Percentiles rank a stretch among this genome's conserved stretches.
phyloP scores from a whole-genome alignment of 2,329 filamentous ascomycete genomes.

The Tolypocladium ovalisporum region DNA sequence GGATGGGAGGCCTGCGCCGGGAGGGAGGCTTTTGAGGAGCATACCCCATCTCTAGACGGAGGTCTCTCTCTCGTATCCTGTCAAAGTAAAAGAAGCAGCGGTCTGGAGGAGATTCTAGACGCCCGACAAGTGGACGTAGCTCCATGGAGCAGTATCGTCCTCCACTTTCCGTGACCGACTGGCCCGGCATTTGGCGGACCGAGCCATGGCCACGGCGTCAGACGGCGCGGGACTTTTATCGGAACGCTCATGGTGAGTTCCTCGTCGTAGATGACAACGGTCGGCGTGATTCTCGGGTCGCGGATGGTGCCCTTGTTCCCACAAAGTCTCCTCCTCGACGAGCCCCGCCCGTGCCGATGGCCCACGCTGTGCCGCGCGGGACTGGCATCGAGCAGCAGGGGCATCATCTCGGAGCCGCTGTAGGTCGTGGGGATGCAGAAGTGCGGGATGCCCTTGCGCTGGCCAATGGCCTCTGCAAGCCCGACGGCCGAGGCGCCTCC shows the following conservation, averaged over 20 bases:
- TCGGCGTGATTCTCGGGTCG: conserved; percentile 13
- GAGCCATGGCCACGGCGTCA: conserved; percentile 6
- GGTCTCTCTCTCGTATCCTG: background rate
- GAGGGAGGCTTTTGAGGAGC: background rate
- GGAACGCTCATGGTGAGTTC: conserved; percentile 19
- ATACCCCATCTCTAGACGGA: background rate
- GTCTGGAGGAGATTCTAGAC: conserved; percentile 11
- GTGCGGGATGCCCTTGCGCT: conserved; percentile 42
- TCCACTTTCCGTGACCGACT: conserved; percentile 7
- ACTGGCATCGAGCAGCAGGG: conserved; percentile 6
- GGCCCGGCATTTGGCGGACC: conserved; percentile 5
- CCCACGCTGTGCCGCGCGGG: conserved; percentile 7
- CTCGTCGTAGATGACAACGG: conserved; percentile 27
- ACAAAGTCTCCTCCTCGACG: conserved; percentile 1
- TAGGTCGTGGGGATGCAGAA: conserved; percentile 51
- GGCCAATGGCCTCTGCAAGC: conserved; percentile 42
- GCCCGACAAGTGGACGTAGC: conserved; percentile 24
- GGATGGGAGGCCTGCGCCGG: background rate
- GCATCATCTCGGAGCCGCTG: conserved; percentile 49
- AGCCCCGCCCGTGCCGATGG: background rate
- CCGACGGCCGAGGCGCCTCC: conserved; percentile 53
- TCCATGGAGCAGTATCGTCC: conserved; percentile 19
- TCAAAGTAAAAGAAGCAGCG: background rate
- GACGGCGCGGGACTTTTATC: conserved; percentile 17
- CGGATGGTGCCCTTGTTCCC: conserved; percentile 7